These are phyloP conservation scores for Dichomitus squalens DNA, from an alignment of 1,284 basidiomycete genomes.

Conservation along the genomic window DNA sequence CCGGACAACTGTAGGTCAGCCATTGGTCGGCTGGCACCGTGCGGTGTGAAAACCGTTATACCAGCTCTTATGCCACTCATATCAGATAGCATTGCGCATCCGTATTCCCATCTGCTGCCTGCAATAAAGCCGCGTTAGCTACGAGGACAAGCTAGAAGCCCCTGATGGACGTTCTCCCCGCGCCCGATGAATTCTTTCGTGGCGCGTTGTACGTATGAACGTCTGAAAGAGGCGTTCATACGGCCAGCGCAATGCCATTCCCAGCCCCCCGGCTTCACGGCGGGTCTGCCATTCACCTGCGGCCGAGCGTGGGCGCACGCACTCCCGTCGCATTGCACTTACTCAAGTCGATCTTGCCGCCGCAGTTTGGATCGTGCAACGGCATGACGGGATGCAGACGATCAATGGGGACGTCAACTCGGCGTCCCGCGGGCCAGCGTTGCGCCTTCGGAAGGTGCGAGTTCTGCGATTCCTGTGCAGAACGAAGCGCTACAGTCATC, in stretches of 20 bases:
- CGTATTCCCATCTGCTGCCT: conserved; percentile 17
- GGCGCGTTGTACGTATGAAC: conserved; percentile 21
- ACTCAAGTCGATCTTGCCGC: background rate
- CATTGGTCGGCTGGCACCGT: conserved; percentile 23
- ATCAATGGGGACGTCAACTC: conserved; percentile 3
- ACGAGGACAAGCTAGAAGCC: conserved; percentile 23
- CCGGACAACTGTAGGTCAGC: conserved; percentile 19
- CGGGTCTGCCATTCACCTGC: conserved; percentile 11
- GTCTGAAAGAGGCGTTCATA: conserved; percentile 6
- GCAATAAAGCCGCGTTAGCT: conserved; percentile 22
- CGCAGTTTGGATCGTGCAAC: background rate
- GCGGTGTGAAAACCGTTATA: conserved; percentile 21
- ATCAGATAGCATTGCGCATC: conserved; percentile 12
- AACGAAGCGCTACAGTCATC: background rate
- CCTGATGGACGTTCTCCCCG: conserved; percentile 22
- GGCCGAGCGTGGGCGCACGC: background rate
- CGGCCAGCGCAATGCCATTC: conserved; percentile 13
- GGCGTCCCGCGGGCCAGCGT: conserved; percentile 6
- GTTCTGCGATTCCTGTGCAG: conserved; percentile 1
- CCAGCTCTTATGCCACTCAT: conserved; percentile 19
- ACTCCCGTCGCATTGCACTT: background rate
- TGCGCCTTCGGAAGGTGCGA: conserved; percentile 5
- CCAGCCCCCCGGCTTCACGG: conserved; percentile 1
- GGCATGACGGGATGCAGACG: background rate
- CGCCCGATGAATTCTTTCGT: conserved; percentile 18